These are phyloP conservation scores for Bauhinia variegata DNA, from an alignment of 306 rosid species.

Conservation along the genomic window DNA sequence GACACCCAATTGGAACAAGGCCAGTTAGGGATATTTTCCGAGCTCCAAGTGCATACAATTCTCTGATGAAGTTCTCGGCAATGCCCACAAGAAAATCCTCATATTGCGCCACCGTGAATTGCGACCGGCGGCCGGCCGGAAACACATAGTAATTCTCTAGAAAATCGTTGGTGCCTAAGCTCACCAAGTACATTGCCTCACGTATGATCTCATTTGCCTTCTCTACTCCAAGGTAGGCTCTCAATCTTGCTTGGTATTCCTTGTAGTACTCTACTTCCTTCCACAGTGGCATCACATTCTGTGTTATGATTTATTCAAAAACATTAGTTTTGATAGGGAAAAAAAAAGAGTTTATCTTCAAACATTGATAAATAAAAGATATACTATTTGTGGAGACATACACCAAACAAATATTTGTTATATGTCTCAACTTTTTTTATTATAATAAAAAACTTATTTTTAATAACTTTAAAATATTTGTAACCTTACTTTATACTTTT, in stretches of 20 bases:
- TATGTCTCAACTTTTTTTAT: no score
- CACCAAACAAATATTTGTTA: no score
- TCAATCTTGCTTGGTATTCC: constrained; percentile 47
- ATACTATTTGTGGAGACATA: no score
- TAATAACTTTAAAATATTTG: no score
- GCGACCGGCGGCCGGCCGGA: constrained; percentile 31
- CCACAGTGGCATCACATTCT: constrained; percentile 60
- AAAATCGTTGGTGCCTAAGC: constrained; percentile 57
- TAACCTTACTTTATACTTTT: no score
- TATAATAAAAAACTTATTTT: no score
- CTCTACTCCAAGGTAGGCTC: constrained; percentile 35
- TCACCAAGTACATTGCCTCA: constrained; percentile 46
- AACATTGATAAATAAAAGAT: no score
- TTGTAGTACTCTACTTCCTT: constrained; percentile 47
- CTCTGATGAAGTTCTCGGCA: constrained; percentile 34
- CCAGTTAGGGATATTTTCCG: constrained; percentile 42
- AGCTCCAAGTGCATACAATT: constrained; percentile 42
- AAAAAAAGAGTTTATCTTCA: no score
- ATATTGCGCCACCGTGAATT: constrained; percentile 42
- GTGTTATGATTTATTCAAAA: background rate
- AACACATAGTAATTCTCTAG: constrained; percentile 39
- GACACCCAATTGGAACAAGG: constrained; percentile 42
- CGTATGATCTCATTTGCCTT: constrained; percentile 39
- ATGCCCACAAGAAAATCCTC: constrained; percentile 39
- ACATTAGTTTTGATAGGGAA: background rate